Evolutionary conservation across 768 basidiomycete genomes (phyloP).

Genomic region (Pholiota conissans): DNA sequence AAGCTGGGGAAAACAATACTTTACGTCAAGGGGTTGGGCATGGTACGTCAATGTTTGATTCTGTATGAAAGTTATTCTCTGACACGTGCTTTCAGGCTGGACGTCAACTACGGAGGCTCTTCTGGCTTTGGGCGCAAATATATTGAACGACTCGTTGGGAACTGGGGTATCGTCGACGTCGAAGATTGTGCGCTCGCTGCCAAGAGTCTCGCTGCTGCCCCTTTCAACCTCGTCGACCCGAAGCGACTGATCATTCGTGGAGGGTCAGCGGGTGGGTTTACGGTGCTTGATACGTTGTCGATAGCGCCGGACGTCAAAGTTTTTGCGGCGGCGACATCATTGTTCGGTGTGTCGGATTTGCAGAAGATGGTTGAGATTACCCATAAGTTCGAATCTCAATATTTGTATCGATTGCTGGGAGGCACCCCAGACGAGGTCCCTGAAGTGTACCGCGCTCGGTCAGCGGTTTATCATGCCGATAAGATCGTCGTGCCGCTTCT

Average conservation of each 20-base stretch:
- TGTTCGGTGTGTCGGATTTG: conserved; percentile 71
- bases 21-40: conserved; percentile 71
- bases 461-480: conserved; percentile 61
- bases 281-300: conserved; percentile 51
- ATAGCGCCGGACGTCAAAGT: conserved; percentile 38
- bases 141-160: conserved; percentile 55
- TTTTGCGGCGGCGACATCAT: conserved; percentile 64
- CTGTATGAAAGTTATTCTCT: not conserved
- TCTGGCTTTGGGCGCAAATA: conserved; percentile 74
- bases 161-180: conserved; percentile 79
- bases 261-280: conserved; percentile 73
- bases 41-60: conserved; percentile 41
- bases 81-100: too few species aligned
- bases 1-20: conserved; percentile 58
- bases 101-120: conserved; percentile 79
- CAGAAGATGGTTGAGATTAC: conserved; percentile 54
- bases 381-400: conserved; percentile 71
- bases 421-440: conserved; percentile 57
- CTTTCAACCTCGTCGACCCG: conserved; percentile 58
- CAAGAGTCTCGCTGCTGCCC: conserved; percentile 41
- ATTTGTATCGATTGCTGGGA: conserved; percentile 62
- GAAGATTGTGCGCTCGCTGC: conserved; percentile 63
- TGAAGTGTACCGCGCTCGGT: conserved; percentile 57
- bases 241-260: conserved; percentile 71
- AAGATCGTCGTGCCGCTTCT: conserved; percentile 64